These are phyloP conservation scores for Fusarium incarnatum DNA, from an alignment of 2,329 filamentous ascomycete genomes.

Conservation along the genomic window DNA sequence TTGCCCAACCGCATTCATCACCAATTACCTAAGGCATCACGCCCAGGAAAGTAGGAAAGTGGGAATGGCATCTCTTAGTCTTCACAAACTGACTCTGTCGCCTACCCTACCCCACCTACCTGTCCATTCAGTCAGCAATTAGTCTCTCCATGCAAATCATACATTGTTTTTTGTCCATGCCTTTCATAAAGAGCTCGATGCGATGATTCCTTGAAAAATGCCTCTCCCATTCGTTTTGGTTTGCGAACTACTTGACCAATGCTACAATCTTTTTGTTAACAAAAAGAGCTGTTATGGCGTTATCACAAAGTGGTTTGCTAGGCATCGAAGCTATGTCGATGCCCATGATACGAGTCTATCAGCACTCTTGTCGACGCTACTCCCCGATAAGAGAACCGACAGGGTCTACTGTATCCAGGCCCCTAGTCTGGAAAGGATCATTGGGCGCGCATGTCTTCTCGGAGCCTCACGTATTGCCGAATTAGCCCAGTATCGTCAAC, in stretches of 20 bases:
- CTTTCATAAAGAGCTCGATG: background rate
- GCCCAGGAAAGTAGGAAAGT: background rate
- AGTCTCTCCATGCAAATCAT: background rate
- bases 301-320: slow-evolving; percentile 75
- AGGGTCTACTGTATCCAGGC: slow-evolving; percentile 80
- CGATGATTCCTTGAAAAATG: slow-evolving; percentile 58
- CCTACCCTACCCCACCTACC: slow-evolving; percentile 10
- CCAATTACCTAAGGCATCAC: slow-evolving; percentile 14
- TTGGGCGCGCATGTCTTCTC: slow-evolving; percentile 74
- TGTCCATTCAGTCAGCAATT: background rate
- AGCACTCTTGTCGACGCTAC: slow-evolving; percentile 78
- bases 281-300: slow-evolving; percentile 51
- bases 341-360: slow-evolving; percentile 66
- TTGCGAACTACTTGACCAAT: slow-evolving; percentile 77
- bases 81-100: slow-evolving; percentile 12
- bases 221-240: slow-evolving; percentile 75
- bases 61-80: slow-evolving; percentile 18
- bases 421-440: slow-evolving; percentile 70
- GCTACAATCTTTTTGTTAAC: slow-evolving; percentile 62
- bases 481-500: slow-evolving; percentile 70
- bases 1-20: slow-evolving; percentile 30
- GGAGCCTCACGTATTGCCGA: slow-evolving; percentile 70
- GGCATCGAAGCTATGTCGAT: slow-evolving; percentile 69
- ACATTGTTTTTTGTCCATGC: background rate
- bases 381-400: slow-evolving; percentile 81